Evolutionary conservation across 2,329 filamentous ascomycete species (phyloP), one percentile per base, ranked within the genome.

Genomic region (Aspergillus udagawae): DNA sequence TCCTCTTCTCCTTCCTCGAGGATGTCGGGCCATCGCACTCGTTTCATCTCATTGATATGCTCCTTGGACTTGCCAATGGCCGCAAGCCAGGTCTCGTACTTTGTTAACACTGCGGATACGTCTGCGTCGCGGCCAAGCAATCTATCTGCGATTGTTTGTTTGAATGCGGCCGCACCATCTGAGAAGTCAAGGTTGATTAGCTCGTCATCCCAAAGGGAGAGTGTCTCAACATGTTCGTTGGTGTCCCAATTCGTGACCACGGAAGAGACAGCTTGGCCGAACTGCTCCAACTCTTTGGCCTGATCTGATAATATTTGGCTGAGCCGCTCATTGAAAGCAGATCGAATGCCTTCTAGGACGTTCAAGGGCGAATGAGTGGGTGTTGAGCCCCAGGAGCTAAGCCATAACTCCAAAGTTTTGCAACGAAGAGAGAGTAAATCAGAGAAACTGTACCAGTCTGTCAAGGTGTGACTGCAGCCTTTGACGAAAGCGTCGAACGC

Each of bases 81-180:
- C n/a, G 80, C 79, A 49, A 86, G 83, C 92, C 92, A 97, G 1
- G 81, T 80, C 57, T 85, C 81, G 67, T 94, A 94, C 49, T 82
- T 79, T 12, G 82, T 77, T 1, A 87, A 78, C 0, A 87, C 83
- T 53, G 77, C 78, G 38, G 84, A 84, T 0, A 93, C 83, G 10
- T 84, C 79, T 56, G 86, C 80, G 67, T 87, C 88, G 51, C 87
- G 84, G 5, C 93, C 92, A 65, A 92, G 84, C 7, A 90, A 80
- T 21, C 87, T 84, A 32, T 87, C 82, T 8, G 88, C 74, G 23
- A 96, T 82, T 20, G 84, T 83, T 58, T 86, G 79, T 49, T 92
- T 87, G 73, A 96, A 91, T 0, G 77, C 70, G 2, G 80, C 77
- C 0, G 88, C 90, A 21, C 89, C 88, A 32, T 83, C 79, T 2